Evolutionary conservation across 2,329 filamentous ascomycete species (phyloP).

Genomic region (Cladosporium velox): DNA sequence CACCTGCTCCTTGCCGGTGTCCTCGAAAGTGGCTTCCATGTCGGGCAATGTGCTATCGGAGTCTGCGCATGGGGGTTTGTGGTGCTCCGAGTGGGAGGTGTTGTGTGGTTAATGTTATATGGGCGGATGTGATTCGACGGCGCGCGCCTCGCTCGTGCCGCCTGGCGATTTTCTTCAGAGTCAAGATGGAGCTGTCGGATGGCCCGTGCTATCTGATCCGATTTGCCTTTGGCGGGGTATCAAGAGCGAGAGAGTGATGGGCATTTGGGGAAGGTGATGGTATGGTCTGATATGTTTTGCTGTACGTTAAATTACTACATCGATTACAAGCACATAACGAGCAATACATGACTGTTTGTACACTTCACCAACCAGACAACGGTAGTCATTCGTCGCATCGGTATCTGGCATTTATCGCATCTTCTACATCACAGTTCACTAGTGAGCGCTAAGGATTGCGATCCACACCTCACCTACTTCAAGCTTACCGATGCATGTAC

Average conservation of each 20-base stretch:
- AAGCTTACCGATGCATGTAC: background rate
- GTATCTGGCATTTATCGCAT: background rate
- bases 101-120: background rate
- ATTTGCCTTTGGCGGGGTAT: constrained; percentile 2
- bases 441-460: constrained; percentile 9
- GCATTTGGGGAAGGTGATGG: background rate
- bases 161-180: constrained; percentile 17
- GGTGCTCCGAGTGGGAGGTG: constrained; percentile 9
- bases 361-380: background rate
- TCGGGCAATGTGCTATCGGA: constrained; percentile 14
- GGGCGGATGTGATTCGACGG: background rate
- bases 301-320: too few species aligned
- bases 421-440: background rate
- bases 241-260: background rate
- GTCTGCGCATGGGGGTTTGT: constrained; percentile 17
- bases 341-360: too few species aligned
- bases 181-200: constrained; percentile 5
- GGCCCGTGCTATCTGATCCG: constrained; percentile 11
- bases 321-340: background rate
- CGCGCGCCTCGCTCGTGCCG: background rate
- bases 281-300: background rate
- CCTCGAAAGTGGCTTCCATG: constrained; percentile 22
- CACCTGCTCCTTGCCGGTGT: constrained; percentile 74
- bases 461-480: constrained; percentile 10
- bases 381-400: background rate